Evolutionary conservation across 2,329 filamentous ascomycete genomes (phyloP).

Genomic region (Aspergillus clavatus): DNA sequence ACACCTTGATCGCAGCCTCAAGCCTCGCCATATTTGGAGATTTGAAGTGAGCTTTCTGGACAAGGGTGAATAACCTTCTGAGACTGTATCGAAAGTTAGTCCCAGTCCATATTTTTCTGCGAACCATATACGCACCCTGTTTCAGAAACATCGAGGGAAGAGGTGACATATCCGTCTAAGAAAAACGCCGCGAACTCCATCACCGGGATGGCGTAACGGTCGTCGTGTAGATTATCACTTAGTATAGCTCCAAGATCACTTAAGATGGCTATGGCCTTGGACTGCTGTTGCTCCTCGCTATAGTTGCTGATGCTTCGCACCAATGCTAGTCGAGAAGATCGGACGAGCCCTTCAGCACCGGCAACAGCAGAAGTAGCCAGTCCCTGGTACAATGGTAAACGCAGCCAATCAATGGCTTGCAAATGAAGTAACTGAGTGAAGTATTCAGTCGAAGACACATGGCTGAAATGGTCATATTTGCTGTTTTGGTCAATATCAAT

Average conservation of each 20-base stretch:
- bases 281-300: constrained; percentile 24
- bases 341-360: constrained; percentile 43
- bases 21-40: constrained; percentile 77
- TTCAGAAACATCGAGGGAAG: constrained; percentile 43
- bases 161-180: constrained; percentile 54
- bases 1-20: constrained; percentile 73
- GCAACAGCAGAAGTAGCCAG: constrained; percentile 42
- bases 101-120: not conserved
- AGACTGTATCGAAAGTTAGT: constrained; percentile 33
- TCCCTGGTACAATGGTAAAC: constrained; percentile 38
- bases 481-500: constrained; percentile 21
- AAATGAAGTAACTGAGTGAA: constrained; percentile 40
- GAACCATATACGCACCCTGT: constrained; percentile 27
- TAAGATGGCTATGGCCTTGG: constrained; percentile 45
- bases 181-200: constrained; percentile 75
- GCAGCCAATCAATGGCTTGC: constrained; percentile 34
- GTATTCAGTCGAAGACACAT: constrained; percentile 42
- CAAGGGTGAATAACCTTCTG: constrained; percentile 61
- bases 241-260: constrained; percentile 53
- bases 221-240: constrained; percentile 51
- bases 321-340: constrained; percentile 39
- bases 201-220: constrained; percentile 68
- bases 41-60: constrained; percentile 78
- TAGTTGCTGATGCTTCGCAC: constrained; percentile 31
- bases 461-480: constrained; percentile 41